phyloP scores from a whole-genome alignment of 176 grass and related monocot genomes.

The Triticum monococcum region DNA sequence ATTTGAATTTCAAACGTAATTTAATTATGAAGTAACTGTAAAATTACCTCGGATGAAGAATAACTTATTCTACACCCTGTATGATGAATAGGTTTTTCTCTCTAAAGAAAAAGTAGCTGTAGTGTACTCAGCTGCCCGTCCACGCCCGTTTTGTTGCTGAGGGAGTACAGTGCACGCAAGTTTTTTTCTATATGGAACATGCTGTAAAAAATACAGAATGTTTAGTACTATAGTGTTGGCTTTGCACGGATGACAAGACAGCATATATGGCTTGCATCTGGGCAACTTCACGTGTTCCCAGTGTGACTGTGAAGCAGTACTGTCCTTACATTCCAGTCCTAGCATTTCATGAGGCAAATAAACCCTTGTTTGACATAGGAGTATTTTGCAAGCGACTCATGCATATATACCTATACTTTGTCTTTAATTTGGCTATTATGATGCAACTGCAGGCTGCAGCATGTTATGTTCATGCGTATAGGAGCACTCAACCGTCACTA shows the following conservation, averaged over 20 bases:
- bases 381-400: neutral
- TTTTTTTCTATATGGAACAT: neutral
- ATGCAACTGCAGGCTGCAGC: neutral
- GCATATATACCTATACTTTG: neutral
- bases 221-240: neutral
- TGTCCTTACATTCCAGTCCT: constrained; percentile 9
- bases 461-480: neutral
- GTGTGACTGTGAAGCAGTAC: neutral
- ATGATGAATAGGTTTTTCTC: too few relatives aligned
- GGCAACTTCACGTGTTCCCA: constrained; percentile 25
- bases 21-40: too few relatives aligned
- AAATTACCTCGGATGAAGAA: too few relatives aligned
- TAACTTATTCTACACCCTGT: too few relatives aligned
- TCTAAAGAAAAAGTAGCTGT: too few relatives aligned
- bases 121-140: neutral
- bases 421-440: neutral
- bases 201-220: neutral
- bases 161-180: neutral
- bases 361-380: neutral
- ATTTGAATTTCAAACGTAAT: too few relatives aligned
- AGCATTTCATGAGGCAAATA: constrained; percentile 28
- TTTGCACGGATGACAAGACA: constrained; percentile 13
- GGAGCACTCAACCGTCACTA: neutral
- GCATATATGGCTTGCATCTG: constrained; percentile 2
- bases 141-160: neutral